These are phyloP conservation scores for Psilocybe tampanensis DNA, from an alignment of 768 basidiomycete species.

Conservation along the genomic window DNA sequence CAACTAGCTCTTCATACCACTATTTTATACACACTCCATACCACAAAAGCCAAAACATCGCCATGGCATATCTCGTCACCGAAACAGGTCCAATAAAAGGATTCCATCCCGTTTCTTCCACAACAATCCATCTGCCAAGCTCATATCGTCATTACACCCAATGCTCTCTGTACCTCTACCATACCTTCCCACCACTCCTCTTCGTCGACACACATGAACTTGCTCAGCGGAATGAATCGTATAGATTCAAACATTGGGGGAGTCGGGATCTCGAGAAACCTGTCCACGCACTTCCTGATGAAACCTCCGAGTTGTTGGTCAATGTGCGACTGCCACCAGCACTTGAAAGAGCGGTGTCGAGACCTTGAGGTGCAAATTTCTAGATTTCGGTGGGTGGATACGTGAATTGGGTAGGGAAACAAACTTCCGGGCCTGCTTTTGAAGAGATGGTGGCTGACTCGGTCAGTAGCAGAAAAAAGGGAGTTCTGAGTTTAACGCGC, in stretches of 20 bases:
- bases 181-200: slow-evolving; percentile 40
- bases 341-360: too few relatives aligned
- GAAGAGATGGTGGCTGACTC: too few relatives aligned
- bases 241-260: slow-evolving; percentile 43
- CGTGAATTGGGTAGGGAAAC: too few relatives aligned
- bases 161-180: slow-evolving; percentile 44
- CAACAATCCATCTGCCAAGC: slow-evolving; percentile 24
- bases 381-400: too few relatives aligned
- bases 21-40: too few relatives aligned
- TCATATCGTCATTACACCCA: slow-evolving; percentile 6
- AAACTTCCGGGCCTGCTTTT: too few relatives aligned
- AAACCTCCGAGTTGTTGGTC: slow-evolving; percentile 20
- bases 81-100: slow-evolving; percentile 33
- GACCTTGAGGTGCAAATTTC: too few relatives aligned
- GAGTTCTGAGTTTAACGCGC: too few relatives aligned
- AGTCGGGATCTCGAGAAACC: slow-evolving; percentile 49
- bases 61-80: slow-evolving; percentile 29
- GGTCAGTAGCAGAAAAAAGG: too few relatives aligned
- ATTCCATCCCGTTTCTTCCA: slow-evolving; percentile 40
- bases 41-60: too few relatives aligned
- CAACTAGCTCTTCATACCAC: too few relatives aligned
- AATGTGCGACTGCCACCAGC: slow-evolving; percentile 19
- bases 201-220: slow-evolving; percentile 56
- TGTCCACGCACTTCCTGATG: slow-evolving; percentile 36
- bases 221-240: slow-evolving; percentile 34